These are phyloP conservation scores for Astragalus membranaceus DNA, from an alignment of 306 rosid genomes.

Conservation along the genomic window DNA sequence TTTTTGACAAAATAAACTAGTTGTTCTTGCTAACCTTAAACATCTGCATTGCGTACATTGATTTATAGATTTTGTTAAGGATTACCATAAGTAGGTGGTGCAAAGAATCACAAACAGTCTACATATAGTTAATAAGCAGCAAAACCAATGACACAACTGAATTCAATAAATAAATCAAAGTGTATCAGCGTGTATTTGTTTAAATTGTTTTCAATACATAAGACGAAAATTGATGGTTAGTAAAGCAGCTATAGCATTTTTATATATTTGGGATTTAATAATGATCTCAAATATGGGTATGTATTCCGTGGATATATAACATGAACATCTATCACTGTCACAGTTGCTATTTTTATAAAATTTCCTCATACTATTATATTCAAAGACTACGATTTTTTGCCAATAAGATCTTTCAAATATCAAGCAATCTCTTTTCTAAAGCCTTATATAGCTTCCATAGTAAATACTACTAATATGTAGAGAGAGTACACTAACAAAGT, in stretches of 20 bases:
- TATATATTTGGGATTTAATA: not conserved
- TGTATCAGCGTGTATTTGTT: not conserved
- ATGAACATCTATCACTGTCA: too few relatives aligned
- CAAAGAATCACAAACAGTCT: not conserved
- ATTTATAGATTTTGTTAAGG: too few relatives aligned
- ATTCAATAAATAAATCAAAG: constrained; percentile 8
- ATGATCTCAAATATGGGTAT: too few relatives aligned
- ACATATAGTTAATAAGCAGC: not conserved
- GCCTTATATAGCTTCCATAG: too few relatives aligned
- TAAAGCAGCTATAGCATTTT: not conserved
- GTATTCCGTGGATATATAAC: too few relatives aligned
- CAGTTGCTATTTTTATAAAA: not conserved
- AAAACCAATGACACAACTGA: constrained; percentile 11
- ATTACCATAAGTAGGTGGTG: too few relatives aligned
- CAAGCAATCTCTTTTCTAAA: not conserved
- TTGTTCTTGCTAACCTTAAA: too few relatives aligned
- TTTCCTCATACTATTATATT: too few relatives aligned
- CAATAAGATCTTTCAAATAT: not conserved
- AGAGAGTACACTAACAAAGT: too few relatives aligned
- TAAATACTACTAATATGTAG: too few relatives aligned
- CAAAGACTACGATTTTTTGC: not conserved
- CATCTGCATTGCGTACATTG: too few relatives aligned
- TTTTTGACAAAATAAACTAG: too few relatives aligned
- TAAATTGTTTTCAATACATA: not conserved
- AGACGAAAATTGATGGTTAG: not conserved